Percentiles rank a stretch among this genome's conserved stretches.
These are phyloP conservation scores for Dactylellina parvicollis DNA, from an alignment of 2,329 filamentous ascomycete species.

Conservation along the genomic window DNA sequence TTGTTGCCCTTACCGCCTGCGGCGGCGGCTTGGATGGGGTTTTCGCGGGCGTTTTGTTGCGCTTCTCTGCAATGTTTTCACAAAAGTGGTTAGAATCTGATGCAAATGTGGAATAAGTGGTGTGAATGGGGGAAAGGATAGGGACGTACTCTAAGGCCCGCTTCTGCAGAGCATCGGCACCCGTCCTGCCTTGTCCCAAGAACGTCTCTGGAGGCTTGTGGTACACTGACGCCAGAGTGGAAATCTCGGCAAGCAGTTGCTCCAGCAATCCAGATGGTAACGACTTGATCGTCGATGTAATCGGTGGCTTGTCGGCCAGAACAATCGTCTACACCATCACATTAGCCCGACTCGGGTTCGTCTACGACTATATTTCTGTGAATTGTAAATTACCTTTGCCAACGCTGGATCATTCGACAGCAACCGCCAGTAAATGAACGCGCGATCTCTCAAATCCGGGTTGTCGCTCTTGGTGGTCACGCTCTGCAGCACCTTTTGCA, in stretches of 20 bases:
- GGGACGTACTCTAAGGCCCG: slow-evolving; percentile 81
- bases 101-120: neutral
- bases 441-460: slow-evolving; percentile 93
- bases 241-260: slow-evolving; percentile 88
- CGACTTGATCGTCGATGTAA: slow-evolving; percentile 91
- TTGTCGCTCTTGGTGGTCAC: slow-evolving; percentile 97
- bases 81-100: neutral
- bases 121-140: neutral
- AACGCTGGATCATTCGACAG: slow-evolving; percentile 90
- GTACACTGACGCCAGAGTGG: slow-evolving; percentile 94
- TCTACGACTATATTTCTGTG: no score
- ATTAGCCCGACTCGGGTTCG: no score
- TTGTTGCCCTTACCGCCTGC: slow-evolving; percentile 69
- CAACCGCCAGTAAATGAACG: slow-evolving; percentile 97
- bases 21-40: slow-evolving; percentile 87
- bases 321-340: slow-evolving; percentile 80
- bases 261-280: slow-evolving; percentile 85
- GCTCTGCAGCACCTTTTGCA: slow-evolving; percentile 91
- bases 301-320: slow-evolving; percentile 91
- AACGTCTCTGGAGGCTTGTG: slow-evolving; percentile 99
- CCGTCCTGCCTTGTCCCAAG: slow-evolving; percentile 91
- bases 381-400: slow-evolving; percentile 88
- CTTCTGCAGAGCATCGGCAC: slow-evolving; percentile 91
- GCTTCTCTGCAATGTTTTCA: slow-evolving; percentile 71
- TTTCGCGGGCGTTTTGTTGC: slow-evolving; percentile 88